Conservation (phyloP, 2,329 filamentous ascomycete species). For the Cladophialophora yegresii region DNA sequence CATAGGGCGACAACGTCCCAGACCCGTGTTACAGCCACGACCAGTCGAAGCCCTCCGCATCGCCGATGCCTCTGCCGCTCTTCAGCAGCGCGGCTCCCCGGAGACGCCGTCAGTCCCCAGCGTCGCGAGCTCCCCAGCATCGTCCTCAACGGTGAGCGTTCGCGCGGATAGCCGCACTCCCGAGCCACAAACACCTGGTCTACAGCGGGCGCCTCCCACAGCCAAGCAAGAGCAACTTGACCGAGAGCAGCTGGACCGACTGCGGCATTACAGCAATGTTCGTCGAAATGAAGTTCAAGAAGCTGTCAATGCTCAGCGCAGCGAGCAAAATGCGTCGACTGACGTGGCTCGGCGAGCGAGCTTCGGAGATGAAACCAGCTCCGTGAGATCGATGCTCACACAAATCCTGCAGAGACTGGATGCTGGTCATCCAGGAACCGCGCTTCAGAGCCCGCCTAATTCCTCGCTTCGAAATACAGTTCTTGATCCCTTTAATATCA, state of each 20-base stretch:
- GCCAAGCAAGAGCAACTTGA: not conserved
- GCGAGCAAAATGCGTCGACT: constrained; percentile 1
- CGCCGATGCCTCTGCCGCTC: not conserved
- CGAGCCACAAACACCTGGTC: not conserved
- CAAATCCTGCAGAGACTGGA: constrained; percentile 25
- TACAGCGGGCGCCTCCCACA: not conserved
- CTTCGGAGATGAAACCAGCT: constrained; percentile 10
- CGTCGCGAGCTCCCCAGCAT: not conserved
- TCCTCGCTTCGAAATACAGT: constrained; percentile 14
- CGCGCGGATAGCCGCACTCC: not conserved
- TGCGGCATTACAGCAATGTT: constrained; percentile 22
- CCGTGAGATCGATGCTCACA: constrained; percentile 22
- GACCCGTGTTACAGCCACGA: constrained; percentile 21
- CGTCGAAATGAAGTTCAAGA: constrained; percentile 15
- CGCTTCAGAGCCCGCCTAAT: constrained; percentile 8
- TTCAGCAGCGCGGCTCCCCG: not conserved
- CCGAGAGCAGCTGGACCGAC: constrained; percentile 12
- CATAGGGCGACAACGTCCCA: constrained; percentile 18
- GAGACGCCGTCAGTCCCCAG: not conserved
- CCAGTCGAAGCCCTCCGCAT: constrained; percentile 14
- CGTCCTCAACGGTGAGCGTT: not conserved
- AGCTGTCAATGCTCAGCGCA: constrained; percentile 14
- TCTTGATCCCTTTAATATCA: constrained; percentile 23
- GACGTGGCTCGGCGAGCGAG: constrained; percentile 1
- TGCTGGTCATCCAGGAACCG: constrained; percentile 13